phyloP scores from a whole-genome alignment of 345 rosid genomes.

The Geranium rotundifolium region DNA sequence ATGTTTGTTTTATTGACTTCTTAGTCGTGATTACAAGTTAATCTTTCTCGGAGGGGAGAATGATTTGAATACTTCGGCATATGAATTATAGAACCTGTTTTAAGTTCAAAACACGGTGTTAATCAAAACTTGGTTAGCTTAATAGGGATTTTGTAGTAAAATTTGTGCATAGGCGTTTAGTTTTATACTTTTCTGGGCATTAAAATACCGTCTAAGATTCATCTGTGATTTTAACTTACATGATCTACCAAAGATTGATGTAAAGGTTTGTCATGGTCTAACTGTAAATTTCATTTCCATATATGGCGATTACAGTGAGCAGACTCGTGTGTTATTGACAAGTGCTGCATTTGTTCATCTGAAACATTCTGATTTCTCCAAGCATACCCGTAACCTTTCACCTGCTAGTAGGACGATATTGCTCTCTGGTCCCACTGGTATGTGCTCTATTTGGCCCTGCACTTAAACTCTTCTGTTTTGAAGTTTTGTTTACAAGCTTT shows the following conservation, averaged over 20 bases:
- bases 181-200: no score
- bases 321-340: conserved; percentile 51
- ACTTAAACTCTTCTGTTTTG: not conserved
- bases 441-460: conserved; percentile 5
- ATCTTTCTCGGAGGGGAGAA: not conserved
- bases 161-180: not conserved
- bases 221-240: no score
- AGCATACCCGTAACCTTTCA: conserved; percentile 81
- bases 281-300: conserved; percentile 6
- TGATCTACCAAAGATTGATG: not conserved
- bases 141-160: not conserved
- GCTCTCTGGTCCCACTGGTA: conserved; percentile 94
- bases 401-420: conserved; percentile 84
- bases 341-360: conserved; percentile 82
- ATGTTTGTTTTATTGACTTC: not conserved
- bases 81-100: no score
- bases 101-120: not conserved
- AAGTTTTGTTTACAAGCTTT: not conserved
- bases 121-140: not conserved
- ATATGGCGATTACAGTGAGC: conserved; percentile 43
- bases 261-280: conserved; percentile 2
- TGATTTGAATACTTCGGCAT: no score
- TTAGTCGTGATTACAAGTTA: not conserved
- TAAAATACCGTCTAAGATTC: no score
- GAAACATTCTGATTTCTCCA: conserved; percentile 65